phyloP scores from a whole-genome alignment of 176 grass and related monocot species.

The Bonia amplexicaulis region DNA sequence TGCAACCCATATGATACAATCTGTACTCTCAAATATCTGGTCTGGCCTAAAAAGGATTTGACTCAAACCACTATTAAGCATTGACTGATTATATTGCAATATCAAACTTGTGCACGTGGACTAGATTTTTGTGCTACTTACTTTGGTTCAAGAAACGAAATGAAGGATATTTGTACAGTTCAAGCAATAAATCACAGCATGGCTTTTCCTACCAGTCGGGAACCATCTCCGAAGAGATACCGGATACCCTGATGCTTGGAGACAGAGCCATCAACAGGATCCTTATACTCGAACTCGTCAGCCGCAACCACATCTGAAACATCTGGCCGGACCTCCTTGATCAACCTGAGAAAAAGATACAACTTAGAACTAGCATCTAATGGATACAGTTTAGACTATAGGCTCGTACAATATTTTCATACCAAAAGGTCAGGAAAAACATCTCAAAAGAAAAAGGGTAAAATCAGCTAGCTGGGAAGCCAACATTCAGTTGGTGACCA shows the following conservation, averaged over 20 bases:
- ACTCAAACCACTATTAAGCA: neutral
- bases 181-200: neutral
- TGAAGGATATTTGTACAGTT: neutral
- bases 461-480: neutral
- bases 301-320: conserved; percentile 64
- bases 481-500: neutral
- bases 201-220: conserved; percentile 60
- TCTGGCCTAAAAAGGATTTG: neutral
- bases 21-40: neutral
- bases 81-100: neutral
- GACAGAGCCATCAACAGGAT: conserved; percentile 94
- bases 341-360: conserved; percentile 53
- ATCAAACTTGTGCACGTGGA: neutral
- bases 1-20: neutral
- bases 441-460: neutral
- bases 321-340: conserved; percentile 67
- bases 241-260: conserved; percentile 91
- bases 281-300: conserved; percentile 97
- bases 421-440: neutral
- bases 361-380: neutral
- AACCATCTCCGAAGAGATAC: conserved; percentile 90
- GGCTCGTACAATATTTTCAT: neutral
- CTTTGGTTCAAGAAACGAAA: conserved; percentile 6
- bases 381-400: neutral
- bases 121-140: neutral